These are phyloP conservation scores for Kodamaea hsintzibuensis DNA, from an alignment of 805 yeast genomes.

Conservation along the genomic window DNA sequence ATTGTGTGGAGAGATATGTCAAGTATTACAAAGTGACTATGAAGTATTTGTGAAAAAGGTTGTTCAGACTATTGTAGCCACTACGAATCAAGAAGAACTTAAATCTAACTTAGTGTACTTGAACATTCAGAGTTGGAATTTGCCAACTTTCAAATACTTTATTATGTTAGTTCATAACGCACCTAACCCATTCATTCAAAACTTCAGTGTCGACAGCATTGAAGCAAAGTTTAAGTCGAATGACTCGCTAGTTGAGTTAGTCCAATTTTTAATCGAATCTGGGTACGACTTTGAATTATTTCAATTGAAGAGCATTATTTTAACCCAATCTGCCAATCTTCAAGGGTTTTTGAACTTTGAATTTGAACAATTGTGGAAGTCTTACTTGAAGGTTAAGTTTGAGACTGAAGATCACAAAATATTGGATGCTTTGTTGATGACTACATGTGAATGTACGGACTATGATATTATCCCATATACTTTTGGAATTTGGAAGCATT, in stretches of 20 bases:
- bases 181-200: slow-evolving; percentile 30
- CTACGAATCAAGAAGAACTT: slow-evolving; percentile 28
- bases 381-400: slow-evolving; percentile 15
- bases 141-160: slow-evolving; percentile 32
- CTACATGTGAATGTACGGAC: slow-evolving; percentile 11
- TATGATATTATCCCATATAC: slow-evolving; percentile 19
- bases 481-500: slow-evolving; percentile 19
- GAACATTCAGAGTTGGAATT: slow-evolving; percentile 29
- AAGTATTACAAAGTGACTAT: slow-evolving; percentile 19
- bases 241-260: slow-evolving; percentile 18
- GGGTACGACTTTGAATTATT: slow-evolving; percentile 27
- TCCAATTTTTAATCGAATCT: slow-evolving; percentile 26
- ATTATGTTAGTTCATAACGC: slow-evolving; percentile 36
- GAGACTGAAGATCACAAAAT: slow-evolving; percentile 13
- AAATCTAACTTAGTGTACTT: slow-evolving; percentile 20
- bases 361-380: slow-evolving; percentile 21
- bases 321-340: slow-evolving; percentile 12
- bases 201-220: slow-evolving; percentile 24
- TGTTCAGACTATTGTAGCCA: slow-evolving; percentile 33
- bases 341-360: slow-evolving; percentile 15
- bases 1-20: slow-evolving; percentile 25
- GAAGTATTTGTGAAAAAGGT: slow-evolving; percentile 32
- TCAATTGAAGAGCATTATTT: slow-evolving; percentile 18
- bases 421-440: slow-evolving; percentile 23
- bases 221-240: slow-evolving; percentile 16